These are phyloP conservation scores for Pyricularia grisea DNA, from an alignment of 2,329 filamentous ascomycete species.

Conservation along the genomic window DNA sequence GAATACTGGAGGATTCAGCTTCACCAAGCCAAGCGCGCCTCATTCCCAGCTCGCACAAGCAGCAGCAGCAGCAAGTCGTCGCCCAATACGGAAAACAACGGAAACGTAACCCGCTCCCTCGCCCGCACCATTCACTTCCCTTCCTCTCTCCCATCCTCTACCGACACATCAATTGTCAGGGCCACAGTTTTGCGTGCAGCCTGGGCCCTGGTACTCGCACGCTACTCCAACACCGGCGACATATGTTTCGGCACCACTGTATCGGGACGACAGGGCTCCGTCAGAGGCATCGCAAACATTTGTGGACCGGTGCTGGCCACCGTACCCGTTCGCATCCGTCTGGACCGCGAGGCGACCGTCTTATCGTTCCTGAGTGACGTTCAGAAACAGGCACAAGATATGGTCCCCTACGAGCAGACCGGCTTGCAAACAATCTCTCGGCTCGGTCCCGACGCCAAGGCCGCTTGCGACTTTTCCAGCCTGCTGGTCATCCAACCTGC, in stretches of 20 bases:
- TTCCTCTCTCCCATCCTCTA: background rate
- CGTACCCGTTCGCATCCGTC: slow-evolving; percentile 16
- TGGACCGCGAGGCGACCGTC: slow-evolving; percentile 8
- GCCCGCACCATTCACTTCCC: background rate
- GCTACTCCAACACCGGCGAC: slow-evolving; percentile 36
- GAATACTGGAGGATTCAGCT: background rate
- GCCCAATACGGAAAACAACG: background rate
- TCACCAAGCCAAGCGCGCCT: background rate
- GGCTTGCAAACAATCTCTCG: background rate
- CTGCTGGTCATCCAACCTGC: background rate
- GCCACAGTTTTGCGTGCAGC: slow-evolving; percentile 44
- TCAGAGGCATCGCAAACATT: slow-evolving; percentile 16
- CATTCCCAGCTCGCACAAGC: background rate
- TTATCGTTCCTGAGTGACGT: background rate
- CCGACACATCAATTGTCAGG: background rate
- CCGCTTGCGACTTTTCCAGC: background rate
- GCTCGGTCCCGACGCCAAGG: background rate
- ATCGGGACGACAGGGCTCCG: slow-evolving; percentile 30
- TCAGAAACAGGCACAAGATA: background rate
- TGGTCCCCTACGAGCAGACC: slow-evolving; percentile 1
- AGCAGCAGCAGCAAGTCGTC: background rate
- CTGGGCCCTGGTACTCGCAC: slow-evolving; percentile 46
- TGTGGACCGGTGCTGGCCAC: slow-evolving; percentile 21
- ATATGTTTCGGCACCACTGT: slow-evolving; percentile 47
- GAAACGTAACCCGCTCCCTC: background rate